Evolutionary conservation across 2,329 filamentous ascomycete genomes (phyloP).

Genomic region (Septoria petroselini): DNA sequence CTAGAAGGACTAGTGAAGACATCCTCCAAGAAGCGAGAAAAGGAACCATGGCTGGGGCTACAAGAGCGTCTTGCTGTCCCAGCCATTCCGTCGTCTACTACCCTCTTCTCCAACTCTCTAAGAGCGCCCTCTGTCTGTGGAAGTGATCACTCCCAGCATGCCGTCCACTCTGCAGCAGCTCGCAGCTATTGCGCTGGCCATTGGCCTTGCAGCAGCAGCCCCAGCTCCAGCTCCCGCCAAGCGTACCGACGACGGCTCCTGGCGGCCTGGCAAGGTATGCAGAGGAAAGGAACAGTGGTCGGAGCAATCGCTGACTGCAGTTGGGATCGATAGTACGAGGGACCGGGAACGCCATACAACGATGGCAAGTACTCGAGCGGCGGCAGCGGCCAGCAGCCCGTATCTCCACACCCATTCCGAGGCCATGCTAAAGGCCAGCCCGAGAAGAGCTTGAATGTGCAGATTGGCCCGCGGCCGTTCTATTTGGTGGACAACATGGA

Average conservation of each 20-base stretch:
- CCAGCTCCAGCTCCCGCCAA: slow-evolving; percentile 8
- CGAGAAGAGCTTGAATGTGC: slow-evolving; percentile 40
- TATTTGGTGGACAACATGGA: slow-evolving; percentile 64
- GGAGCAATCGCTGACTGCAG: too few relatives aligned
- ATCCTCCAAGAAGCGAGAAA: background rate
- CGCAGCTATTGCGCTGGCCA: slow-evolving; percentile 7
- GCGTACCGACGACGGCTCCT: slow-evolving; percentile 4
- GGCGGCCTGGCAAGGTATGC: slow-evolving; percentile 2
- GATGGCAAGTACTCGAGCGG: slow-evolving; percentile 6
- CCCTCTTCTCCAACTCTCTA: too few relatives aligned
- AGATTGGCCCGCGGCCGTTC: slow-evolving; percentile 62
- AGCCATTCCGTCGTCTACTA: too few relatives aligned
- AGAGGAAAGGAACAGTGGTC: background rate
- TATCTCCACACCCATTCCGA: slow-evolving; percentile 2
- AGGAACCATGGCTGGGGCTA: background rate
- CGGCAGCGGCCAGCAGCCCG: slow-evolving; percentile 4
- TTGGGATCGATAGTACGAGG: background rate
- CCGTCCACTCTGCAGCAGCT: slow-evolving; percentile 5
- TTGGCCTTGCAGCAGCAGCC: slow-evolving; percentile 13
- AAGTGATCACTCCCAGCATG: background rate
- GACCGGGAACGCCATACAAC: slow-evolving; percentile 9
- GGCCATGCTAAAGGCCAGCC: slow-evolving; percentile 9
- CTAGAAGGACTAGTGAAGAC: background rate
- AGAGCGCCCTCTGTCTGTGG: too few relatives aligned
- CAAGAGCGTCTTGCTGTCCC: background rate